These are phyloP conservation scores for Chaetomium cochliodes DNA, from an alignment of 495 filamentous ascomycete genomes.

Conservation along the genomic window DNA sequence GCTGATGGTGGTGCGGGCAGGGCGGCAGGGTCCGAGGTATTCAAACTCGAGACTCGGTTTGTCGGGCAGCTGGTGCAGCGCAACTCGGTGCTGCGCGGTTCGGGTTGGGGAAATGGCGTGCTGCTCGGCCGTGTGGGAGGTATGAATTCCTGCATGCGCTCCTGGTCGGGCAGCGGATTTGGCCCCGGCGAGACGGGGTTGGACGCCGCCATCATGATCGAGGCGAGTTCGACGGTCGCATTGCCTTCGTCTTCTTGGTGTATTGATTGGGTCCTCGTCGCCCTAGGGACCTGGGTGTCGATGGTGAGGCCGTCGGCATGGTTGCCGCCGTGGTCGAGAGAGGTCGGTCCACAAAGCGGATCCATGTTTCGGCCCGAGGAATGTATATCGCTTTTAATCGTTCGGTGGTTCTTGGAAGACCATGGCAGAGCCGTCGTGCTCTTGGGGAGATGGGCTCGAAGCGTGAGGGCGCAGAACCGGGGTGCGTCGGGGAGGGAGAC, in stretches of 20 bases:
- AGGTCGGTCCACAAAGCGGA: conserved; percentile 19
- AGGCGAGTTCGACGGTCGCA: conserved; percentile 46
- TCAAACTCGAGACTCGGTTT: conserved; percentile 30
- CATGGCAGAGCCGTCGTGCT: conserved; percentile 29
- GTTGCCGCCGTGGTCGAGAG: conserved; percentile 31
- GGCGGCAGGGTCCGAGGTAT: conserved; percentile 28
- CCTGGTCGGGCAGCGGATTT: conserved; percentile 50
- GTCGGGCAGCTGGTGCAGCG: conserved; percentile 42
- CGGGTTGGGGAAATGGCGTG: conserved; percentile 56
- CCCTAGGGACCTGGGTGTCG: conserved; percentile 31
- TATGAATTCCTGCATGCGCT: conserved; percentile 48
- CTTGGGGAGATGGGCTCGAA: neutral
- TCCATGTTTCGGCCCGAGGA: conserved; percentile 22
- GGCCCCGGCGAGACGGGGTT: conserved; percentile 55
- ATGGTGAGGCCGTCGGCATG: conserved; percentile 32
- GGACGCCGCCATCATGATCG: conserved; percentile 53
- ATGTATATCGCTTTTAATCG: conserved; percentile 21
- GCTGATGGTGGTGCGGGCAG: conserved; percentile 29
- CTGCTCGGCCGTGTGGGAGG: conserved; percentile 55
- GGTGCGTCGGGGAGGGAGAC: neutral
- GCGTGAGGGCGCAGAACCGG: conserved; percentile 6
- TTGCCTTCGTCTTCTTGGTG: conserved; percentile 44
- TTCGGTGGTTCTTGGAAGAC: conserved; percentile 25
- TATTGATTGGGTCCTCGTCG: conserved; percentile 32
- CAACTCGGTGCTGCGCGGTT: conserved; percentile 44